Evolutionary conservation across 2,329 filamentous ascomycete species (phyloP).

Genomic region (Diaporthe sp.): DNA sequence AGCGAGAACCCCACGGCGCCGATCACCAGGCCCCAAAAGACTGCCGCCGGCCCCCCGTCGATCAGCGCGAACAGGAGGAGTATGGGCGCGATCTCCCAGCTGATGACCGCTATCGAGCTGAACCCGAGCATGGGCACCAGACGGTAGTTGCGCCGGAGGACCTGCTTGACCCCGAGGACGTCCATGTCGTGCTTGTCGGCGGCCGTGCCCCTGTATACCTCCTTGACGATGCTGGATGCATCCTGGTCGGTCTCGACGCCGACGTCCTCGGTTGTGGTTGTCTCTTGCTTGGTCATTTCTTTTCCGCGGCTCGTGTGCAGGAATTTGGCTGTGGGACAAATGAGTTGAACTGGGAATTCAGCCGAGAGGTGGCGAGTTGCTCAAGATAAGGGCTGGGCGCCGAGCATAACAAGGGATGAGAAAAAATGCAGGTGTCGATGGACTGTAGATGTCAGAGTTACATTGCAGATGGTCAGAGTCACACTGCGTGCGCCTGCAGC

Average conservation of each 20-base stretch:
- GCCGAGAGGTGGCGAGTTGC: not conserved
- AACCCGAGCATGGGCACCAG: slow-evolving; percentile 15
- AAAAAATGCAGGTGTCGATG: not conserved
- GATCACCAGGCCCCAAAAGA: slow-evolving; percentile 13
- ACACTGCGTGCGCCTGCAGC: slow-evolving; percentile 15
- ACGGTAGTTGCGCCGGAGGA: slow-evolving; percentile 14
- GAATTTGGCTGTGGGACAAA: not conserved
- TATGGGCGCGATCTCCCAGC: slow-evolving; percentile 20
- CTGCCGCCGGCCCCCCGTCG: not conserved
- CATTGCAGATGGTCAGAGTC: slow-evolving; percentile 22
- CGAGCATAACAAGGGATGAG: not conserved
- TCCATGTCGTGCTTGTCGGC: slow-evolving; percentile 27
- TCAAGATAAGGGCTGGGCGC: not conserved
- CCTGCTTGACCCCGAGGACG: slow-evolving; percentile 14
- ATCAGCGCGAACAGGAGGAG: not conserved
- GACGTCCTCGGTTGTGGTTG: not conserved
- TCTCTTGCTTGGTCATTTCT: slow-evolving; percentile 5
- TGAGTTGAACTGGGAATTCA: too few species aligned
- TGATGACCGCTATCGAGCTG: slow-evolving; percentile 3
- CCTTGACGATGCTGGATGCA: slow-evolving; percentile 12
- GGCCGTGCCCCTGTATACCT: slow-evolving; percentile 6
- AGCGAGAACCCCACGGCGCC: slow-evolving; percentile 3
- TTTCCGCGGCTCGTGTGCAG: too few species aligned
- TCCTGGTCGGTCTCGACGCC: not conserved
- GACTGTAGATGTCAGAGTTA: not conserved